Base-by-base conservation (phyloP, 1,284 basidiomycete genomes). In the Ganoderma multipileum region DNA sequence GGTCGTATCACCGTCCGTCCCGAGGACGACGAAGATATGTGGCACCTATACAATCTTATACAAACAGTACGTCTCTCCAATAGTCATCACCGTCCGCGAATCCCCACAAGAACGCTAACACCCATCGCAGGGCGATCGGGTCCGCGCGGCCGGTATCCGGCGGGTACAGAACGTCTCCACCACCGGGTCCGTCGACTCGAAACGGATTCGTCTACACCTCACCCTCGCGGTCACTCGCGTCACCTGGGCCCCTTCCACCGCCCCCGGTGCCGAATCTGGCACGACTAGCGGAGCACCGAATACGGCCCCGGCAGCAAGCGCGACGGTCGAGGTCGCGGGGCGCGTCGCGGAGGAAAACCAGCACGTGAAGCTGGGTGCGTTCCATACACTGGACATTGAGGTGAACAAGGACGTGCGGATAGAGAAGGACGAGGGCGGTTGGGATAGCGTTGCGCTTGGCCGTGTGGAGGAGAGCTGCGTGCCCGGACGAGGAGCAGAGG, bases 41-140 rank as follows among this genome's bases (percentile, higher is more conserved):
- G 97, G 95, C 97, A 99, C 85, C 86, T 98, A n/a, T 99, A 99
- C 82, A 99, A 99, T 82, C 86, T 99, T 68, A 97, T 99, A 68
- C 89, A 93, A 72, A 86, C 92, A 80, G 87, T 87, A 57, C 26
- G 52, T 67, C 62, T 44, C 42, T 12, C 6, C 33, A 9, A 28
- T 39, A 18, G 16, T 55, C 30, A 6, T n/a, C 18, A 41, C 52
- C 39, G 52, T 50, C 28, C 42, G 14, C 54, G 23, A 23, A 54
- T 38, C 20, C 52, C 39, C 20, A 63, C 50, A 33, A 18, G n/a
- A 23, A 60, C 36, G 7, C 23, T 55, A 33, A 55, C n/a, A 60
- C 67, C 54, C 61, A 54, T 66, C 52, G 62, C 57, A 90, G 83
- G 95, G 95, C 26, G 97, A 99, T 79, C 84, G 89, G 71, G 91